phyloP scores from a whole-genome alignment of 306 rosid genomes.

The Chamaecrista fasciculata region DNA sequence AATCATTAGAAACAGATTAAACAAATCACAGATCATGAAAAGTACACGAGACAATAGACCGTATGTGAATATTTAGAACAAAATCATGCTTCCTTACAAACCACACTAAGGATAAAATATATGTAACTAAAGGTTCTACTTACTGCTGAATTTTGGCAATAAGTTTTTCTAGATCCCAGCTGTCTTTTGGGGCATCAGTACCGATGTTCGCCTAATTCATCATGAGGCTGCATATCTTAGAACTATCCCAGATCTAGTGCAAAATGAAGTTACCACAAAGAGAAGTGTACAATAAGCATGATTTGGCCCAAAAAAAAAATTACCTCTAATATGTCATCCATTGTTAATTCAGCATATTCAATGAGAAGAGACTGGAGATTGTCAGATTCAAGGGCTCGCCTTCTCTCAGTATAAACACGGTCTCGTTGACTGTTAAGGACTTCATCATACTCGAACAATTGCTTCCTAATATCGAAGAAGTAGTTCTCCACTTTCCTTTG shows the following conservation, averaged over 20 bases:
- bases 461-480: conserved; percentile 95
- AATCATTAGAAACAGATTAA: conserved; percentile 15
- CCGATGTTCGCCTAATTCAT: conserved; percentile 86
- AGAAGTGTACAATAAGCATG: conserved; percentile 13
- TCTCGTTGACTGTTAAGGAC: conserved; percentile 97
- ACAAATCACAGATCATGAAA: too few species aligned
- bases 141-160: conserved; percentile 93
- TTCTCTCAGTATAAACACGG: conserved; percentile 89
- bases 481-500: conserved; percentile 97
- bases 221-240: conserved; percentile 10
- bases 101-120: conserved; percentile 23
- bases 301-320: not conserved
- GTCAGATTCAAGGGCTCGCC: conserved; percentile 88
- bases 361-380: conserved; percentile 76
- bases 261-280: conserved; percentile 3
- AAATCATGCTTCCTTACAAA: not conserved
- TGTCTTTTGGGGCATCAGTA: conserved; percentile 74
- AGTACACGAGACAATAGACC: too few species aligned
- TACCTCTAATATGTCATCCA: conserved; percentile 93
- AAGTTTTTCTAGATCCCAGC: conserved; percentile 95
- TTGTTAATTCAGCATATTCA: conserved; percentile 95
- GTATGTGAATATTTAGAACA: not conserved
- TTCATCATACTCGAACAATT: conserved; percentile 91
- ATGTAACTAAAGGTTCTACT: conserved; percentile 42
- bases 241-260: not conserved